Evolutionary conservation across 495 filamentous ascomycete genomes (phyloP), one percentile per base, ranked within the genome.

Genomic region (Ramalina intermedia): DNA sequence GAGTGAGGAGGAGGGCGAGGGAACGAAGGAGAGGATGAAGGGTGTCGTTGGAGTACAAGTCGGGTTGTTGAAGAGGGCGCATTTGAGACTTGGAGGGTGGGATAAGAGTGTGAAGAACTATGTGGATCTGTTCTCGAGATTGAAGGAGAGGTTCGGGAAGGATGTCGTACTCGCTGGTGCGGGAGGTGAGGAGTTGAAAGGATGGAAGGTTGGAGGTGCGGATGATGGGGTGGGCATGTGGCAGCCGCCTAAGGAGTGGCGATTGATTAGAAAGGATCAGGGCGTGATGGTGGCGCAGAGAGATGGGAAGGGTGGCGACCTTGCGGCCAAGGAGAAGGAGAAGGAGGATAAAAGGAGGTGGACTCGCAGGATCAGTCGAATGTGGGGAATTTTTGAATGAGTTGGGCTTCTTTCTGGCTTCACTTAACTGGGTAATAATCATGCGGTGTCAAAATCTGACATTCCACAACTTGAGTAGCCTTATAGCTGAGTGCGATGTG

Each of bases 31-130:
- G 11, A 39, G 37, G 37, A n/a, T 29, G 18, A 46, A 26, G 13
- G 18, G 35, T 11, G 18, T 46, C 16, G 43, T 46, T 1, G 8
- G 24, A 27, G 24, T 24, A 2, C 71, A 76, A 36, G 59, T 79
- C 20, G 67, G 73, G 42, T 58, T 76, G n/a, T 53, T 78, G n/a
- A 70, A 69, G 40, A 65, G 67, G 9, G 59, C 70, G 2, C 49
- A 69, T 59, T 20, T 57, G 59, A 23, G 68, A 43, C 23, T 61
- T 16, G 50, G 58, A n/a, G 55, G 58, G 3, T 68, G 63, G 63
- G 59, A 61, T 12, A 64, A 67, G 39, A 51, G 50, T 2, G 20
- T 46, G 4, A 48, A 50, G 2, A 33, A 47, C 4, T 58, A 62
- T 26, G 21, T 14, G 6, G 48, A 54, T 8, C 48, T 58, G 36